Evolutionary conservation across 371 early-diverging fungal species (phyloP).

Genomic region (Lichtheimia ramosa): DNA sequence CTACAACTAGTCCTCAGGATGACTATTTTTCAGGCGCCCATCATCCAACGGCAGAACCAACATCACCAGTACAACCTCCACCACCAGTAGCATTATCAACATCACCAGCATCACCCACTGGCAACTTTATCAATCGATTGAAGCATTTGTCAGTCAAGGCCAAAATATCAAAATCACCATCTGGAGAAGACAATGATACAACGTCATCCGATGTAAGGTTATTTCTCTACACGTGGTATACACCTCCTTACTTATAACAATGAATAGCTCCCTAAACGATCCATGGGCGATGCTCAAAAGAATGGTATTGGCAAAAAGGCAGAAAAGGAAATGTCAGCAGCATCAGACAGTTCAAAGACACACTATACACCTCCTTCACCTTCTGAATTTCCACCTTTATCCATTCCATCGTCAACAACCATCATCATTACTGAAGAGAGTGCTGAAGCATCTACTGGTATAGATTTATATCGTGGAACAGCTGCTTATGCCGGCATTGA

Average conservation of each 20-base stretch:
- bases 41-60: conserved; percentile 17
- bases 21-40: conserved; percentile 55
- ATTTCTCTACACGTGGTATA: no score
- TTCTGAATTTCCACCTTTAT: conserved; percentile 61
- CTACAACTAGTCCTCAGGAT: conserved; percentile 24
- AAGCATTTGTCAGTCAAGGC: conserved; percentile 54
- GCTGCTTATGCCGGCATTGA: conserved; percentile 58
- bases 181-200: conserved; percentile 32
- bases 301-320: no score
- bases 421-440: conserved; percentile 81
- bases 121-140: conserved; percentile 56
- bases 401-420: conserved; percentile 66
- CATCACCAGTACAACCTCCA: conserved; percentile 39
- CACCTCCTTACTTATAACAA: no score
- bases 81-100: conserved; percentile 40
- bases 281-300: no score
- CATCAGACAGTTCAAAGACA: background rate
- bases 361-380: conserved; percentile 35
- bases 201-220: background rate
- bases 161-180: conserved; percentile 45
- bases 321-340: no score
- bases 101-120: conserved; percentile 28
- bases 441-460: conserved; percentile 73
- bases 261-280: no score
- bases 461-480: conserved; percentile 77